Base-by-base conservation (phyloP, 179 eudicot species). In the Patellifolia procumbens region DNA sequence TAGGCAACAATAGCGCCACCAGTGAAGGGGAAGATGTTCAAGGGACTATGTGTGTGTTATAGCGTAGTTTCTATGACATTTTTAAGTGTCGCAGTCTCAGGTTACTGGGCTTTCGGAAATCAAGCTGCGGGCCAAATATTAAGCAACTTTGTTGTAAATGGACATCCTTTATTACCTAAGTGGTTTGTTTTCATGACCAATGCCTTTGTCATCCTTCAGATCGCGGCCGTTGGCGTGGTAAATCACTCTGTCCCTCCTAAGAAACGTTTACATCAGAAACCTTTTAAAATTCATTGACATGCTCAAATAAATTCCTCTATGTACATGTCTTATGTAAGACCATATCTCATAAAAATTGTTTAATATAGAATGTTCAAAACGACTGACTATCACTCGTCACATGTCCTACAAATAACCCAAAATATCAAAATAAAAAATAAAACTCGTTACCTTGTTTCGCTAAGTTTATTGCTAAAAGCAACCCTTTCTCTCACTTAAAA, bases 101-200 rank as follows among this genome's bases (percentile, higher is more conserved):
- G 98, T 2, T 93, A 90, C 46, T 93, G 98, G 98, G 94, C 97
- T 72, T 93, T 93, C 64, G 98, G 97, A 20, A 91, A 89, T 81
- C 76, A 87, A 74, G 80, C 90, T 22, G 77, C 82, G 29, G 81
- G 83, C 22, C 86, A 88, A n/a, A 73, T 93, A 48, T 84, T 91
- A 26, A 85, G 84, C 80, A 93, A 87, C 70, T 88, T 93, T 49
- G 81, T 86, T 56, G 83, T 72, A 4, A 70, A 85, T 56, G 86
- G 84, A 61, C 73, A 37, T n/a, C 80, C 94, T 48, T 78, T 90
- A 83, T 56, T 89, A 53, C 93, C 94, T 12, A 88, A 84, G 74
- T 87, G 90, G 95, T 89, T 91, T 75, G 79, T 91, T 56, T 66
- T 88, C 76, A 80, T 89, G 69, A 88, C 89, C 76, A 84, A 84